Evolutionary conservation across 2,329 filamentous ascomycete genomes (phyloP), one percentile per base, ranked within the genome.

Genomic region (Aspergillus luchuensis): DNA sequence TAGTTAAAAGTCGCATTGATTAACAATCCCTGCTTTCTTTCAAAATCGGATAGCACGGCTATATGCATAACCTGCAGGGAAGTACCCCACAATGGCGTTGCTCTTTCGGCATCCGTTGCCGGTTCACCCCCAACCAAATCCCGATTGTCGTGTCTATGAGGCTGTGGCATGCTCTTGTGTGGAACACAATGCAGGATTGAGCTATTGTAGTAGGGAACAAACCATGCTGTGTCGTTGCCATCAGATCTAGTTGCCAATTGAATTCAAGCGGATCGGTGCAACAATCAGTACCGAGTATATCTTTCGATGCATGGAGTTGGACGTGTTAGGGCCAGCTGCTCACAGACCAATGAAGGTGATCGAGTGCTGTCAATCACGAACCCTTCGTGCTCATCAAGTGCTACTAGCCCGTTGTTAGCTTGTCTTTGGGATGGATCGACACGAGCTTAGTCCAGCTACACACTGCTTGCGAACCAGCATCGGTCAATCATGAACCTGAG

Each of bases 51-150:
- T 33, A 17, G 23, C n/a, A 50, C n/a, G 47, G 23, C 47, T 28
- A 28, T n/a, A 28, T 28, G 47, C 17, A 50, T 50, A 15, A 33
- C 25, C 47, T 10, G 25, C 47, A 50, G n/a, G 47, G 17, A 33
- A 30, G 2, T 30, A 11, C 23, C 15, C 25, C 25, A 45, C 53
- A 36, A 36, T 23, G 17, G 30, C 28, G 36, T 55, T 57, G 21
- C 55, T 61, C 55, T 48, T 30, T 36, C 30, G 13, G 33, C 17
- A 60, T 43, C 47, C 33, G 55, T 38, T 19, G 21, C 43, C 28
- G 17, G 15, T 57, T n/a, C 45, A 33, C 36, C n/a, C 4, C 3
- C 19, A 25, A 28, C 17, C 41, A 13, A n/a, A 15, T 3, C 39
- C 1, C 15, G 21, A 11, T 56, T 13, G 11, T 21, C 19, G 17